Base-by-base conservation (phyloP, 2,329 filamentous ascomycete genomes). In the Botryosphaeria dothidea region DNA sequence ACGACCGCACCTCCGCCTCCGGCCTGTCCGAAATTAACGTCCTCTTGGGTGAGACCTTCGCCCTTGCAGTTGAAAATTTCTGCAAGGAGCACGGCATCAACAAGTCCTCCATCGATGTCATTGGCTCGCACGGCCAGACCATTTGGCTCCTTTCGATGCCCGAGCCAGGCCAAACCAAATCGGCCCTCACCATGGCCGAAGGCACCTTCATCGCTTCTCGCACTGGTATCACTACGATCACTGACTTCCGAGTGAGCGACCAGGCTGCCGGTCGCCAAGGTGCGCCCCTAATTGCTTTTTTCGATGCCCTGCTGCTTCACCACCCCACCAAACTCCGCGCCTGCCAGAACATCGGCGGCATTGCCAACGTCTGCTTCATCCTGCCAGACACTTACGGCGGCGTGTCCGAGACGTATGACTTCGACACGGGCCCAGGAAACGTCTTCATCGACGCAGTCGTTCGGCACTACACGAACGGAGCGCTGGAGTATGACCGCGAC, bases 321-420 rank as follows among this genome's bases (percentile, higher is more conserved):
- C 84, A 88, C 68, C 82, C 85, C 0, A 83, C 75, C 3, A 86
- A 85, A 72, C 75, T 86, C 7, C 82, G 86, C 27, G 84, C 83
- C 2, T 87, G 85, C 71, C 84, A 88, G 70, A 87, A 88, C 69
- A 87, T 88, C 62, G 85, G 85, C 58, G 85, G 86, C 34, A 86
- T 88, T 46, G 84, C 83, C 31, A 88, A 86, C 68, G 83, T 88
- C 25, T 88, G 83, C 75, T 87, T 88, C 74, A 84, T 87, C 58
- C 84, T 83, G 3, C 81, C 84, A 4, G 79, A 83, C 58, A 73
- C 73, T 31, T 71, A 79, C 21, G 71, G 77, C 31, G 72, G 76
- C 66, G 68, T 74, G 15, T 75, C 77, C 51, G 67, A 73, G 21
- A 80, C 77, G 65, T 82, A 81, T 68, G 83, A 85, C 69, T 84